Evolutionary conservation across 306 rosid species (phyloP).

Genomic region (Fragaria ananassa): DNA sequence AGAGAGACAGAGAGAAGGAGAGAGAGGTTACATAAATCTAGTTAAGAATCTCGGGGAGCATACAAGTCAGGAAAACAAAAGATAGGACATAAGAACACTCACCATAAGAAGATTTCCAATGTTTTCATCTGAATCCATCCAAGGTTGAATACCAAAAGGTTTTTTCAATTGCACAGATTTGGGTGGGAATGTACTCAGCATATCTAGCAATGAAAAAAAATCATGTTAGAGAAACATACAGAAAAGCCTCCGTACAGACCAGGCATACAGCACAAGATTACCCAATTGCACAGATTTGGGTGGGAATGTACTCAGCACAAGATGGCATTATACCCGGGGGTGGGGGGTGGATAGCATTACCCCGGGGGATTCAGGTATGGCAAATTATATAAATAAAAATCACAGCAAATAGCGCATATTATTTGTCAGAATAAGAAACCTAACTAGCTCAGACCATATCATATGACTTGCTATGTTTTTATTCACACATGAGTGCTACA

Average conservation of each 20-base stretch:
- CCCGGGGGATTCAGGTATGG: too few species aligned
- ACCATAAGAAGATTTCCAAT: slow-evolving; percentile 76
- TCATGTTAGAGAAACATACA: slow-evolving; percentile 6
- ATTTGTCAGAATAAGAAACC: too few species aligned
- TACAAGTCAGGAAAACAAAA: slow-evolving; percentile 13
- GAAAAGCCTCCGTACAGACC: neutral
- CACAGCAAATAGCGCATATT: too few species aligned
- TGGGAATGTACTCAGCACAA: too few species aligned
- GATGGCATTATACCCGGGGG: neutral
- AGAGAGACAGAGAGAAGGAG: too few species aligned
- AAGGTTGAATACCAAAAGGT: slow-evolving; percentile 61
- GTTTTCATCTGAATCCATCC: slow-evolving; percentile 68
- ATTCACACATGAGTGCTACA: neutral
- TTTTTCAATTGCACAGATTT: slow-evolving; percentile 51
- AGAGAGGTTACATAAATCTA: neutral
- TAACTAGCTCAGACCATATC: too few species aligned
- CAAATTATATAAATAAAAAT: too few species aligned
- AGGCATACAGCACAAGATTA: neutral
- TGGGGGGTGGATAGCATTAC: neutral
- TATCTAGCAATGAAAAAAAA: slow-evolving; percentile 41
- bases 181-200: slow-evolving; percentile 54
- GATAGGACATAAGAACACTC: slow-evolving; percentile 26
- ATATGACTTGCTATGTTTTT: too few species aligned
- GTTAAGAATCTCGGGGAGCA: neutral
- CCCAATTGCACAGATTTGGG: too few species aligned